Conservation (phyloP, 148 eudicot species). For the Rhododendron kiyosumense region DNA sequence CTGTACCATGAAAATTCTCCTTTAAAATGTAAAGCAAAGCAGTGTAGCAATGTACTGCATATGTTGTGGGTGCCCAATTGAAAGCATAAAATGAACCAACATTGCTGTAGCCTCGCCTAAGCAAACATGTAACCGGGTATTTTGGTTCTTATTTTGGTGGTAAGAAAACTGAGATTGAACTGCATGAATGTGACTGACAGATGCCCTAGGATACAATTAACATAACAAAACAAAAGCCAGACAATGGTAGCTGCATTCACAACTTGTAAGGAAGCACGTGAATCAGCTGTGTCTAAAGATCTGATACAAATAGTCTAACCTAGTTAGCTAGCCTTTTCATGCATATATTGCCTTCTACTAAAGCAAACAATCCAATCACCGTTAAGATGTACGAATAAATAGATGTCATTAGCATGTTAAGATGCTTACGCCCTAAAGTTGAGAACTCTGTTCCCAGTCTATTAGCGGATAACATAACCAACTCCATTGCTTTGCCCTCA, state of each 20-base stretch:
- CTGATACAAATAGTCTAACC: background rate
- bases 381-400: background rate
- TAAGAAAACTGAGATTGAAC: background rate
- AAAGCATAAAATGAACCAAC: background rate
- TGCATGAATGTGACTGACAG: background rate
- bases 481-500: background rate
- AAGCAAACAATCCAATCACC: background rate
- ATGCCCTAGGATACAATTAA: background rate
- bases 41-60: background rate
- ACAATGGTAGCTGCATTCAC: background rate
- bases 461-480: background rate
- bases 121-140: background rate
- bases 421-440: background rate
- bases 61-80: background rate
- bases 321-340: background rate
- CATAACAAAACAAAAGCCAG: background rate
- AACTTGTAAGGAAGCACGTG: background rate
- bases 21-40: background rate
- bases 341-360: background rate
- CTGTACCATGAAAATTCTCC: background rate
- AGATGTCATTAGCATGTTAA: background rate
- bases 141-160: background rate
- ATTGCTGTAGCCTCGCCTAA: background rate
- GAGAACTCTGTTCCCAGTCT: background rate
- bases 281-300: background rate